These are phyloP conservation scores for Polyporus arcularius DNA, from an alignment of 768 basidiomycete genomes.

Conservation along the genomic window DNA sequence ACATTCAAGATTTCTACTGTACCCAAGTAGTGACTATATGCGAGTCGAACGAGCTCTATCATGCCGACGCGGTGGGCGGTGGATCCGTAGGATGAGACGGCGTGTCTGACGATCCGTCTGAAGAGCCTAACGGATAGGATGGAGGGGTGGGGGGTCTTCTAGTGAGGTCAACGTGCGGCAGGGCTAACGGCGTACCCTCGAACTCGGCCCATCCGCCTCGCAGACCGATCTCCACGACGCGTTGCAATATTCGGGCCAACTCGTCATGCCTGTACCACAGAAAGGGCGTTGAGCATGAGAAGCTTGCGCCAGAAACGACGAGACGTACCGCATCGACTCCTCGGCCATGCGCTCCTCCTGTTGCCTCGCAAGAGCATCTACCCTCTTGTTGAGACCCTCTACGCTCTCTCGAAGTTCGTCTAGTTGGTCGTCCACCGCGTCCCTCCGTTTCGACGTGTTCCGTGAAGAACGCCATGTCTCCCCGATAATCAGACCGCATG, in stretches of 20 bases:
- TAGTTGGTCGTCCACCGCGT: slow-evolving; percentile 69
- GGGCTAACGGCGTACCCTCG: slow-evolving; percentile 55
- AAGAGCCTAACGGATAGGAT: background rate
- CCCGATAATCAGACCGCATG: slow-evolving; percentile 69
- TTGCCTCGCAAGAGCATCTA: slow-evolving; percentile 41
- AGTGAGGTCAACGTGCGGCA: slow-evolving; percentile 43
- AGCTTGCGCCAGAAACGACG: too few species aligned
- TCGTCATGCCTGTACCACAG: slow-evolving; percentile 55
- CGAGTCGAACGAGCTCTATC: background rate
- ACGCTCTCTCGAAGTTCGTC: slow-evolving; percentile 55
- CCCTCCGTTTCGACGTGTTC: slow-evolving; percentile 68
- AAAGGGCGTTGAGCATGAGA: too few species aligned
- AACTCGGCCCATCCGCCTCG: slow-evolving; percentile 67
- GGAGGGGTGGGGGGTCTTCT: background rate
- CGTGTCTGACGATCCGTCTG: background rate
- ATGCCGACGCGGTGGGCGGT: background rate
- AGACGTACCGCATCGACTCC: slow-evolving; percentile 42
- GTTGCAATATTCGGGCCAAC: slow-evolving; percentile 62
- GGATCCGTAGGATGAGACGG: background rate
- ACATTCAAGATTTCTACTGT: too few species aligned
- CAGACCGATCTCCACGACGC: slow-evolving; percentile 68
- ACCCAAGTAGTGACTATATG: background rate
- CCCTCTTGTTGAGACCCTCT: slow-evolving; percentile 43
- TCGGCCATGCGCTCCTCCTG: slow-evolving; percentile 49
- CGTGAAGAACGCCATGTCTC: slow-evolving; percentile 78